These are phyloP conservation scores for Fraxinus ornus DNA, from an alignment of 305 asterid genomes.

Conservation along the genomic window DNA sequence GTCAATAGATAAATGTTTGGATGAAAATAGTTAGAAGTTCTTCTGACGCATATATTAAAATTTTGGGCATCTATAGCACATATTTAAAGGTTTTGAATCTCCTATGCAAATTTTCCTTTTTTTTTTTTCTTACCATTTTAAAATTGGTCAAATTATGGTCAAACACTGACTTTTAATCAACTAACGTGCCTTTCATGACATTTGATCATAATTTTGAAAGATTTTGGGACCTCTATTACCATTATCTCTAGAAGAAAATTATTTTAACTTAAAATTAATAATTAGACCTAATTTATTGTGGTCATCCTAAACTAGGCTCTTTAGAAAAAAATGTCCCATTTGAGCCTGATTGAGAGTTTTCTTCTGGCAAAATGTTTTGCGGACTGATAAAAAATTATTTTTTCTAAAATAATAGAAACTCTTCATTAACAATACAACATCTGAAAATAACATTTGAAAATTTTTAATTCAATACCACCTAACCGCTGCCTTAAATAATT, in stretches of 20 bases:
- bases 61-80: not conserved
- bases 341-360: not conserved
- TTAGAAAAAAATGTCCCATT: not conserved
- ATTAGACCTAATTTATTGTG: not conserved
- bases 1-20: not conserved
- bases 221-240: not conserved
- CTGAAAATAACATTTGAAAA: not conserved
- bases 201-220: not conserved
- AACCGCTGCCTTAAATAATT: not conserved
- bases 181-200: not conserved
- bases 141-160: not conserved
- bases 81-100: not conserved
- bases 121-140: not conserved
- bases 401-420: not conserved
- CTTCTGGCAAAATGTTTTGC: not conserved
- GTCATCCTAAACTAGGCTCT: not conserved
- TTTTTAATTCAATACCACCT: not conserved
- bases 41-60: not conserved
- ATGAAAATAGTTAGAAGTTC: not conserved
- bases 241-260: not conserved
- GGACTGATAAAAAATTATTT: not conserved
- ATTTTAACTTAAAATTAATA: not conserved
- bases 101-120: not conserved
- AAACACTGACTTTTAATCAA: not conserved
- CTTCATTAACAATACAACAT: not conserved